Conservation (phyloP, 164 flowering plant species). For the Brasenia schreberi region DNA sequence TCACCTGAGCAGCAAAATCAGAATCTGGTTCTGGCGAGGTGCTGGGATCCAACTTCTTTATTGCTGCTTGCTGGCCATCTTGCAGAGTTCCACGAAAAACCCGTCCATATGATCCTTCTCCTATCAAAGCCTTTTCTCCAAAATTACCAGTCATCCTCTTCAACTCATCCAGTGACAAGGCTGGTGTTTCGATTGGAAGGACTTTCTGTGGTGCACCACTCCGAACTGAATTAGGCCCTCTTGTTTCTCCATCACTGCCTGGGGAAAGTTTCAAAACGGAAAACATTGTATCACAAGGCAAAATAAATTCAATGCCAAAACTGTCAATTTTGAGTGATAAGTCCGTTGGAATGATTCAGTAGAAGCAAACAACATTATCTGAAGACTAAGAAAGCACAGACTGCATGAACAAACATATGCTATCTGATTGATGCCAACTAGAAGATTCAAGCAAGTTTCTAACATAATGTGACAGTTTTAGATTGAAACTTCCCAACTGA, state of each 20-base stretch:
- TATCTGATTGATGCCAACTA: not conserved
- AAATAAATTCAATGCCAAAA: not conserved
- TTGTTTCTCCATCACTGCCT: conserved; percentile 50
- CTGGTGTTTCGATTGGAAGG: conserved; percentile 65
- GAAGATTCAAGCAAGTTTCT: not conserved
- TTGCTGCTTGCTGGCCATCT: conserved; percentile 36
- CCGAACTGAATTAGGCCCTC: conserved; percentile 21
- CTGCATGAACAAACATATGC: not conserved
- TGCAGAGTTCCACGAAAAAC: conserved; percentile 53
- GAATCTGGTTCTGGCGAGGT: conserved; percentile 51
- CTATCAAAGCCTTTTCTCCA: conserved; percentile 63
- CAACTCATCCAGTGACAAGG: conserved; percentile 46
- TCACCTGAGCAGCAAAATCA: conserved; percentile 64
- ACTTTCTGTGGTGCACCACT: conserved; percentile 49
- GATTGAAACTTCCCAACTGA: no score
- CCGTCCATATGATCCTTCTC: conserved; percentile 85
- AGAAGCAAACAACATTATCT: not conserved
- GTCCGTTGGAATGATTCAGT: no score
- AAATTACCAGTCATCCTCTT: conserved; percentile 50
- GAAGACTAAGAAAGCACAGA: not conserved
- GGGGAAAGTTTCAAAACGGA: not conserved
- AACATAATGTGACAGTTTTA: no score
- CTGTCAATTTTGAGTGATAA: not conserved
- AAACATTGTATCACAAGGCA: no score
- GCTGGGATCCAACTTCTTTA: conserved; percentile 67